These are phyloP conservation scores for Vigna radiata DNA, from an alignment of 306 rosid genomes.

Conservation along the genomic window DNA sequence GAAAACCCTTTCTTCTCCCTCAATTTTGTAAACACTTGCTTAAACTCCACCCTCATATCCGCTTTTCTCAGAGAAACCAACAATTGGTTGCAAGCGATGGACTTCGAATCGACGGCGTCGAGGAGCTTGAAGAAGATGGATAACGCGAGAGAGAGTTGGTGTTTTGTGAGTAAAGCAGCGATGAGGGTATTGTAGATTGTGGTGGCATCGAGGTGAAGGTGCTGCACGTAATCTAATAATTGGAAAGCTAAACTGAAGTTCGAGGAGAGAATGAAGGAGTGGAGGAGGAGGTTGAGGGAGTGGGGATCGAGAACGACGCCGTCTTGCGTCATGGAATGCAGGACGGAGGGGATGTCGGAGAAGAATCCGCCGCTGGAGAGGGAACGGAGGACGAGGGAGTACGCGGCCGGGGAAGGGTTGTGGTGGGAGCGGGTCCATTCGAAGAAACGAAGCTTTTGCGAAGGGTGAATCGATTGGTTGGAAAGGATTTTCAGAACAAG, in stretches of 20 bases:
- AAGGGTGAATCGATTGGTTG: slow-evolving; percentile 60
- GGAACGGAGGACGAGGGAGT: slow-evolving; percentile 60
- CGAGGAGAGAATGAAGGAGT: slow-evolving; percentile 55
- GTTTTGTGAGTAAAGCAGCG: slow-evolving; percentile 62
- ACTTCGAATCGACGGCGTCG: slow-evolving; percentile 39
- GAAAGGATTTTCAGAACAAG: slow-evolving; percentile 66
- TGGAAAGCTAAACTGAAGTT: slow-evolving; percentile 62
- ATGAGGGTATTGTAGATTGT: slow-evolving; percentile 62
- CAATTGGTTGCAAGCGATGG: slow-evolving; percentile 64
- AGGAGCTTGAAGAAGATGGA: slow-evolving; percentile 66
- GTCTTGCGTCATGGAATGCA: slow-evolving; percentile 60
- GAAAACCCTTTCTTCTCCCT: slow-evolving; percentile 53
- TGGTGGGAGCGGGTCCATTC: slow-evolving; percentile 57
- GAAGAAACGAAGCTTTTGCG: slow-evolving; percentile 76
- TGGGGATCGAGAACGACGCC: slow-evolving; percentile 55
- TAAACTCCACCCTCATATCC: slow-evolving; percentile 69
- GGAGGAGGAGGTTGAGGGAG: slow-evolving; percentile 69
- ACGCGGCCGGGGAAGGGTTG: slow-evolving; percentile 48
- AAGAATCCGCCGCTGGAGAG: slow-evolving; percentile 55
- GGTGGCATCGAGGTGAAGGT: slow-evolving; percentile 44
- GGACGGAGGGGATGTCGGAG: slow-evolving; percentile 57
- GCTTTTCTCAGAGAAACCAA: slow-evolving; percentile 70
- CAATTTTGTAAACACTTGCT: slow-evolving; percentile 58
- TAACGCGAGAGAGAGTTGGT: slow-evolving; percentile 68
- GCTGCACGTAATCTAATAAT: slow-evolving; percentile 62